These are phyloP conservation scores for Colletotrichum noveboracense DNA, from an alignment of 2,329 filamentous ascomycete genomes.

Conservation along the genomic window DNA sequence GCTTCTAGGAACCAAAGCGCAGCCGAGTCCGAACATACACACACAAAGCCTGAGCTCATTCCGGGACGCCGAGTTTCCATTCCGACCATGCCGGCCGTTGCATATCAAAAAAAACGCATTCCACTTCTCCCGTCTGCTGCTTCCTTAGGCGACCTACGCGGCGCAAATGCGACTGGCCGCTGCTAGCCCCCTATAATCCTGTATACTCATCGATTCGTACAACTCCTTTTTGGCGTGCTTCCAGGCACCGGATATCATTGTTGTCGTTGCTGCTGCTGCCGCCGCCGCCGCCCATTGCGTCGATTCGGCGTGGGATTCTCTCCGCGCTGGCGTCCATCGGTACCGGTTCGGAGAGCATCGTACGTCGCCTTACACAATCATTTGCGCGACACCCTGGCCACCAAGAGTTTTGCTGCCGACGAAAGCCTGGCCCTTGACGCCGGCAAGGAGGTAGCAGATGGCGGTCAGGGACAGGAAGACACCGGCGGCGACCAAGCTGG, in stretches of 20 bases:
- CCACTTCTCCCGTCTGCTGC: not conserved
- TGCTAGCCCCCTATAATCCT: not conserved
- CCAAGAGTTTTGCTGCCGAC: slow-evolving; percentile 95
- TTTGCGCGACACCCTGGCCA: slow-evolving; percentile 91
- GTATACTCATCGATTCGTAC: slow-evolving; percentile 5
- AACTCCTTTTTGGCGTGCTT: slow-evolving; percentile 8
- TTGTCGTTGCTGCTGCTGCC: not conserved
- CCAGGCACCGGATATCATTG: slow-evolving; percentile 20
- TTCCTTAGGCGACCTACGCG: not conserved
- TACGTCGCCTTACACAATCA: slow-evolving; percentile 78
- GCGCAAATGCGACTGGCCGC: not conserved
- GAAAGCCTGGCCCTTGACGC: slow-evolving; percentile 83
- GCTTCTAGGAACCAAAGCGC: slow-evolving; percentile 20
- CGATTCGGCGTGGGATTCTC: not conserved
- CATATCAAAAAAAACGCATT: slow-evolving; percentile 15
- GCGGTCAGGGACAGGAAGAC: slow-evolving; percentile 80
- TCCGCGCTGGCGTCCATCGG: not conserved
- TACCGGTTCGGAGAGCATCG: not conserved
- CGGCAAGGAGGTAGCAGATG: slow-evolving; percentile 81
- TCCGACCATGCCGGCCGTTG: slow-evolving; percentile 19
- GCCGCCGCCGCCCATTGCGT: not conserved
- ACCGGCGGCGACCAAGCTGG: slow-evolving; percentile 84
- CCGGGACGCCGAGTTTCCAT: slow-evolving; percentile 21
- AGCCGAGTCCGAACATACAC: slow-evolving; percentile 10
- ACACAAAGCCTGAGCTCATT: slow-evolving; percentile 20